A percentile compares a stretch with the other conserved stretches of the same genome.
phyloP scores from a whole-genome alignment of 768 basidiomycete species.

The Russula foetens region DNA sequence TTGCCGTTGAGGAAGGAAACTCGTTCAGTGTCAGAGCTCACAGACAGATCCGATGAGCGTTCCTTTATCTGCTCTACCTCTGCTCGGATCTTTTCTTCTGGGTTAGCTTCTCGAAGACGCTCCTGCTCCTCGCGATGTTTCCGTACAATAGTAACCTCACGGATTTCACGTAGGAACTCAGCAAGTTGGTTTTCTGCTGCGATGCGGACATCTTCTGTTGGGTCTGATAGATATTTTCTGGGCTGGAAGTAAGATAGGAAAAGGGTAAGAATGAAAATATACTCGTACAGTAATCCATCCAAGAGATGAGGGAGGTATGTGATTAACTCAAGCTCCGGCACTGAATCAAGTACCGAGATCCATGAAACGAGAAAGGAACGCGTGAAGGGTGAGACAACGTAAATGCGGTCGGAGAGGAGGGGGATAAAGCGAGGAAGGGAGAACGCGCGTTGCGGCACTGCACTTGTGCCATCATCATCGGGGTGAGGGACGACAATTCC shows the following conservation, averaged over 20 bases:
- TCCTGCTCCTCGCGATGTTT: constrained; percentile 48
- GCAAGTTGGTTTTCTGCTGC: constrained; percentile 85
- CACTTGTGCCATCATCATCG: constrained; percentile 38
- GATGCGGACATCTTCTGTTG: constrained; percentile 85
- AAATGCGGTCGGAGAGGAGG: constrained; percentile 84
- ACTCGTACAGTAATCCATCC: constrained; percentile 78
- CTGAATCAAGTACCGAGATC: constrained; percentile 92
- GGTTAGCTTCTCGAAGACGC: constrained; percentile 8
- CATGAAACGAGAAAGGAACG: constrained; percentile 94
- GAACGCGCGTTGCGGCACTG: constrained; percentile 62
- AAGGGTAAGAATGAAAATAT: constrained; percentile 1
- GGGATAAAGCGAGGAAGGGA: constrained; percentile 94
- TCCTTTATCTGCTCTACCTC: constrained; percentile 8
- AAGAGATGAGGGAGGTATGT: constrained; percentile 92
- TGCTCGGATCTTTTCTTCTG: neutral
- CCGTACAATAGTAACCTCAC: constrained; percentile 71
- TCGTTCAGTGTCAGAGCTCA: constrained; percentile 2
- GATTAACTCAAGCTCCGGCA: constrained; percentile 93
- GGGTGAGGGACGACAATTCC: constrained; percentile 60
- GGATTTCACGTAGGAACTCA: constrained; percentile 87
- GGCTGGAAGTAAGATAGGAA: constrained; percentile 12
- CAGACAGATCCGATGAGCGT: neutral
- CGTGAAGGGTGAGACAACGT: constrained; percentile 93
- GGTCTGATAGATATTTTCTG: constrained; percentile 94
- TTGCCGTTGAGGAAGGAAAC: constrained; percentile 2